phyloP scores from a whole-genome alignment of 2,329 filamentous ascomycete species.

The Colletotrichum echinochloae region DNA sequence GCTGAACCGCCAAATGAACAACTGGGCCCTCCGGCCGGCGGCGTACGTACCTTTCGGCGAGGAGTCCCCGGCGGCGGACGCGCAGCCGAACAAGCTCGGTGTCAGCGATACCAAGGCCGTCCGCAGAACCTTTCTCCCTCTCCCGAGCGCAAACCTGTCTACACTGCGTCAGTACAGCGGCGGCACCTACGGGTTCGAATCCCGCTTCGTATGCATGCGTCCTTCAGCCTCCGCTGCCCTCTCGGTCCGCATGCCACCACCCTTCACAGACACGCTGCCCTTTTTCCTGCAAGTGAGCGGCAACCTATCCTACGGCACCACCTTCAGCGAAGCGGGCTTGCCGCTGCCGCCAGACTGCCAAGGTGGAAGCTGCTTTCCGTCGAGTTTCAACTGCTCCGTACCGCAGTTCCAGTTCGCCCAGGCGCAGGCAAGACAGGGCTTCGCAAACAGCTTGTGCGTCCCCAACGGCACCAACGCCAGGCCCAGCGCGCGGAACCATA shows the following conservation, averaged over 20 bases:
- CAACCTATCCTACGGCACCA: neutral
- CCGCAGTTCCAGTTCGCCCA: slow-evolving; percentile 14
- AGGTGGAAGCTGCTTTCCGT: slow-evolving; percentile 2
- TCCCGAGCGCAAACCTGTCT: neutral
- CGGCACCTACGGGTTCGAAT: slow-evolving; percentile 12
- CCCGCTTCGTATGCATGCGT: slow-evolving; percentile 17
- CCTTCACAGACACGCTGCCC: neutral
- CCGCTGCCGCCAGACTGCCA: neutral
- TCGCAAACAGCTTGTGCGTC: slow-evolving; percentile 4
- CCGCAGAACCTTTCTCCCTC: neutral
- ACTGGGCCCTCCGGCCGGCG: neutral
- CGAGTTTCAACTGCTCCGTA: slow-evolving; percentile 11
- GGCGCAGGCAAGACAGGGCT: neutral
- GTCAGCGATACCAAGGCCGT: neutral
- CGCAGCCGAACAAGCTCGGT: neutral
- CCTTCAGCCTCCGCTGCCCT: slow-evolving; percentile 1
- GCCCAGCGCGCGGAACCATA: slow-evolving; percentile 12
- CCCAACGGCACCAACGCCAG: slow-evolving; percentile 7
- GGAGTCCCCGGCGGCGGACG: neutral
- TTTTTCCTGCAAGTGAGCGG: slow-evolving; percentile 12
- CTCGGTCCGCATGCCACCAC: neutral
- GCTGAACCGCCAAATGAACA: slow-evolving; percentile 19
- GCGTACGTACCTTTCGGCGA: slow-evolving; percentile 17
- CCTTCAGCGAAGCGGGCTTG: neutral
- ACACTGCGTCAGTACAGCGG: neutral